phyloP scores from a whole-genome alignment of 495 filamentous ascomycete species.

The Tuber calosporum region DNA sequence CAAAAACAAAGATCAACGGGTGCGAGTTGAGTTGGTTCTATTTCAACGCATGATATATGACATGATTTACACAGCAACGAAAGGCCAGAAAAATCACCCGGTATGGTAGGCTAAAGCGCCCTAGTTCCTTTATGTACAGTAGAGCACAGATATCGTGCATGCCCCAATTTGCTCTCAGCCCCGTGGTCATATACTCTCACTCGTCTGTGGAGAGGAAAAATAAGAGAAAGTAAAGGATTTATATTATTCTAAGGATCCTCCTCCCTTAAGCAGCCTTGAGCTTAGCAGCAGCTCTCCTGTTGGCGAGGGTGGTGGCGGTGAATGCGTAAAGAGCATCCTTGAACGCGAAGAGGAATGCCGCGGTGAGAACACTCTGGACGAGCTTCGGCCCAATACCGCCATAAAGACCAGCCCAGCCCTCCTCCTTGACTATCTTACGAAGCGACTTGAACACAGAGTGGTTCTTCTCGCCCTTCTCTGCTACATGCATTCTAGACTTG shows the following conservation, averaged over 20 bases:
- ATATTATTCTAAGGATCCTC: background rate
- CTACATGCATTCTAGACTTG: constrained; percentile 94
- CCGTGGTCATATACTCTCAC: constrained; percentile 24
- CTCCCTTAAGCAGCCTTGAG: constrained; percentile 27
- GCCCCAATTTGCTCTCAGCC: background rate
- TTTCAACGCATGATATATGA: background rate
- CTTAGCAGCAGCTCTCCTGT: constrained; percentile 46
- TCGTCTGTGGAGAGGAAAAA: constrained; percentile 5
- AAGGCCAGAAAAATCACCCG: background rate
- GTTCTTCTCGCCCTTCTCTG: constrained; percentile 54
- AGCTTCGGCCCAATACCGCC: constrained; percentile 97
- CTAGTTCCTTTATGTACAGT: background rate
- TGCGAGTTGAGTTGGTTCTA: background rate
- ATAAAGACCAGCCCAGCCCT: constrained; percentile 84
- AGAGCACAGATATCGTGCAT: background rate
- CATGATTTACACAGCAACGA: background rate
- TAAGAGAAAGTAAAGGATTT: background rate
- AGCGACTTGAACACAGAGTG: constrained; percentile 69
- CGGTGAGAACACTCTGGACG: constrained; percentile 90
- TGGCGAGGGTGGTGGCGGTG: constrained; percentile 51
- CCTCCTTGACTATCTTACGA: constrained; percentile 70
- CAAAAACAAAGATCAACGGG: background rate
- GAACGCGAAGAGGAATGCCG: constrained; percentile 94
- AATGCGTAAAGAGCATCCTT: constrained; percentile 76
- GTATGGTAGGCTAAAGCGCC: background rate